These are phyloP conservation scores for Xerocomellus chrysenteron DNA, from an alignment of 768 basidiomycete species.

Conservation along the genomic window DNA sequence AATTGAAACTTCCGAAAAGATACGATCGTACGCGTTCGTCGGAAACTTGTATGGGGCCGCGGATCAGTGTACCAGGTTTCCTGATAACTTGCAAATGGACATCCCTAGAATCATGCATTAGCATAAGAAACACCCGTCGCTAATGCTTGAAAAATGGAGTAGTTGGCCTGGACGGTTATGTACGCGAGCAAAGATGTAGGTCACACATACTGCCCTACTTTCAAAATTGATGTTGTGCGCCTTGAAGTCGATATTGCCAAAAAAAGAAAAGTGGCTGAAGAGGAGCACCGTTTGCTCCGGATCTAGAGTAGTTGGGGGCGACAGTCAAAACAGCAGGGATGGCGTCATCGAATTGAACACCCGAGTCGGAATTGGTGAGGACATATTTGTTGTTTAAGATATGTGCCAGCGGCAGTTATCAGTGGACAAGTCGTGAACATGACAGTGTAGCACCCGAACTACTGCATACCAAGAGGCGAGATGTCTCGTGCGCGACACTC, in stretches of 20 bases:
- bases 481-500: constrained; percentile 12
- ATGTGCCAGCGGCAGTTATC: too few species aligned
- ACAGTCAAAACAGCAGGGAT: constrained; percentile 40
- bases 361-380: neutral
- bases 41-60: too few species aligned
- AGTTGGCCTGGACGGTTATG: too few species aligned
- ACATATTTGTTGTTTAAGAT: too few species aligned
- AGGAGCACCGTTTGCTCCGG: neutral
- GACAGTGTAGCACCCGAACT: neutral
- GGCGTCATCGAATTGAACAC: constrained; percentile 43
- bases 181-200: too few species aligned
- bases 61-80: neutral
- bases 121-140: constrained; percentile 42
- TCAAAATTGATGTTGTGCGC: neutral
- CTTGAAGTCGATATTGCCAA: neutral
- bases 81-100: constrained; percentile 28
- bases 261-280: neutral
- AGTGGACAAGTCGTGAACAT: neutral
- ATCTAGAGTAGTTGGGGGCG: neutral
- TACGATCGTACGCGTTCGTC: constrained; percentile 1
- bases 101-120: constrained; percentile 65
- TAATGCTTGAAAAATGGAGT: too few species aligned
- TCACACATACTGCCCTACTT: too few species aligned
- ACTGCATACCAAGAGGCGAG: neutral
- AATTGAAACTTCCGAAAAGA: constrained; percentile 10